A percentile compares a stretch with the other conserved stretches of the same genome.
These are phyloP conservation scores for Lepidium sativum DNA, from an alignment of 345 rosid genomes.

Conservation along the genomic window DNA sequence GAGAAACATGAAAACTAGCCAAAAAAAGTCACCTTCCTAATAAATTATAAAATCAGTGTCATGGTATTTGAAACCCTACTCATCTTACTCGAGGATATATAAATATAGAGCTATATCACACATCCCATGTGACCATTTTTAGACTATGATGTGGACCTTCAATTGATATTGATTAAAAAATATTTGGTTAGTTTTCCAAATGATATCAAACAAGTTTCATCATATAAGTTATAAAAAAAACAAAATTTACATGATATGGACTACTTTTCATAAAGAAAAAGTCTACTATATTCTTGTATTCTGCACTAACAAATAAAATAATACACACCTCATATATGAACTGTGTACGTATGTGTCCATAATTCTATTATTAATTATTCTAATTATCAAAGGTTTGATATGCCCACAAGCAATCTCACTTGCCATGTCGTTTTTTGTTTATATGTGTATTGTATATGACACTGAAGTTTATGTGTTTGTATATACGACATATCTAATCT, in stretches of 20 bases:
- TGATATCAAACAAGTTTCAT: conserved; percentile 12
- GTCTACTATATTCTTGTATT: background rate
- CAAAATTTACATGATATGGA: background rate
- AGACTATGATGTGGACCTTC: conserved; percentile 19
- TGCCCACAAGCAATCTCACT: conserved; percentile 25
- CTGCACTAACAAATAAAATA: conserved; percentile 4
- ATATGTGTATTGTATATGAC: background rate
- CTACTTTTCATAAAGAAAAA: conserved; percentile 1
- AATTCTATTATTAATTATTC: conserved; percentile 10
- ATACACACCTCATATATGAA: background rate
- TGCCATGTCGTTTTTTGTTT: conserved; percentile 18
- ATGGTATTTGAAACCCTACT: conserved; percentile 13
- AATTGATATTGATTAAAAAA: background rate
- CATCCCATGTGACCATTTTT: conserved; percentile 23
- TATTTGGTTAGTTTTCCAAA: conserved; percentile 11
- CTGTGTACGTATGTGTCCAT: background rate
- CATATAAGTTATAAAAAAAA: too few relatives aligned
- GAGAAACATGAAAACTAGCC: background rate
- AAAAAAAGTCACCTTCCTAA: conserved; percentile 28
- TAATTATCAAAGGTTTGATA: conserved; percentile 7
- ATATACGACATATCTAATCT: background rate
- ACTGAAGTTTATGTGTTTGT: background rate
- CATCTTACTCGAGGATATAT: conserved; percentile 13
- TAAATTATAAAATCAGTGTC: background rate
- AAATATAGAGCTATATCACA: conserved; percentile 4